Evolutionary conservation across 176 grass and related monocot species (phyloP), one percentile per base, ranked within the genome.

Genomic region (Oryza nivara): DNA sequence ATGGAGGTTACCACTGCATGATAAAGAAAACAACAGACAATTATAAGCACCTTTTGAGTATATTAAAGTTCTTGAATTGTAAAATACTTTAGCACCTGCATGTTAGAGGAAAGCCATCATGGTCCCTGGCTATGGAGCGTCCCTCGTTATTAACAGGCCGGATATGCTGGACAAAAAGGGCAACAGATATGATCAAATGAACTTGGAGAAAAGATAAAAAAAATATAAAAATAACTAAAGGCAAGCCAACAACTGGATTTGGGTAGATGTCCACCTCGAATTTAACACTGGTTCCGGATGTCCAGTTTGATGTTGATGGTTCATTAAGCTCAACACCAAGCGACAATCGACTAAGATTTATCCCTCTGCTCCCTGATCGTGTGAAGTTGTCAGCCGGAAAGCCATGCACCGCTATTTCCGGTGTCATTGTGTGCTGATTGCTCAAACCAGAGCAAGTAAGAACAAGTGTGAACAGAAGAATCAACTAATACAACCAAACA

Each of bases 361-460:
- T 84, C 72, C 89, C 91, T 68, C 87, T 88, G 72, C 91, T 96
- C 46, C 89, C 89, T 72, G 96, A 93, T 52, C 83, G 89, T 77
- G 93, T 89, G 78, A 98, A 98, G 83, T 82, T 93, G 82, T 98
- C 93, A 83, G 88, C 88, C 16, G 96, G 91, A 52, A 93, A 84
- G 13, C 96, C 96, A 89, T 98, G 91, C 65, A 98, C 96, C 10
- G 93, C 93, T 81, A 94, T 83, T 85, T 98, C 96, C 13, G 96
- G 96, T 88, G 91, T 87, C 83, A 98, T 68, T 54, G 96, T 94
- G 72, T 96, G 93, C 96, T 98, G 83, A 66, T 93, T 86, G 47
- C 64, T 85, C 80, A 80, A 92, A 88, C 11, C 77, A 77, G n/a
- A 6, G 70, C 23, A 84, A 38, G 52, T 72, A 52, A 92, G 81